A percentile compares a stretch with the other conserved stretches of the same genome.
These are phyloP conservation scores for Pyrenophora seminiperda DNA, from an alignment of 2,329 filamentous ascomycete genomes.

Conservation along the genomic window DNA sequence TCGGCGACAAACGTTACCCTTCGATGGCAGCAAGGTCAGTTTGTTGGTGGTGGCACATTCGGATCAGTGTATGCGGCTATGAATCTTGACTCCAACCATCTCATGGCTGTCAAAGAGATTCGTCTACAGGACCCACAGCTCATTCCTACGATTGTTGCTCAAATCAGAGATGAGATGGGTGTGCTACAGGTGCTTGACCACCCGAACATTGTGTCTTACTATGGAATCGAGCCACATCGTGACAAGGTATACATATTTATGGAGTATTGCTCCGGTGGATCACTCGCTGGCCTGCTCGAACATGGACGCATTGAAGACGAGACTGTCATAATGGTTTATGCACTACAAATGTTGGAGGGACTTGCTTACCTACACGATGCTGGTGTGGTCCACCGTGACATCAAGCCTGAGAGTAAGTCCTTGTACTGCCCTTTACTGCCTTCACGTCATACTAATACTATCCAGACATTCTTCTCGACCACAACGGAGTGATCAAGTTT, in stretches of 20 bases:
- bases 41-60: conserved; percentile 95
- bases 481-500: conserved; percentile 98
- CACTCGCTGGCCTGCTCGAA: conserved; percentile 84
- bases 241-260: conserved; percentile 99
- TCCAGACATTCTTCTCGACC: conserved; percentile 85
- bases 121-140: conserved; percentile 94
- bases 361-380: conserved; percentile 91
- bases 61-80: conserved; percentile 97
- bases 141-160: conserved; percentile 89
- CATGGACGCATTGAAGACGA: conserved; percentile 98
- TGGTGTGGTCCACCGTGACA: conserved; percentile 92
- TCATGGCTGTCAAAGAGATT: conserved; percentile 99
- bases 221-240: conserved; percentile 95
- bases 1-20: conserved; percentile 94
- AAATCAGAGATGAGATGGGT: conserved; percentile 96
- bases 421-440: background rate
- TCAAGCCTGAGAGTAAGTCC: conserved; percentile 89
- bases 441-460: background rate
- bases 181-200: conserved; percentile 95
- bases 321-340: conserved; percentile 96
- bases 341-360: conserved; percentile 89
- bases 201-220: conserved; percentile 96
- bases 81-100: conserved; percentile 91
- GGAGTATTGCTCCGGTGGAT: conserved; percentile 98
- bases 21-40: conserved; percentile 98